Evolutionary conservation across 2,329 filamentous ascomycete genomes (phyloP), one percentile per base, ranked within the genome.

Genomic region (Stemphylium vesicarium): DNA sequence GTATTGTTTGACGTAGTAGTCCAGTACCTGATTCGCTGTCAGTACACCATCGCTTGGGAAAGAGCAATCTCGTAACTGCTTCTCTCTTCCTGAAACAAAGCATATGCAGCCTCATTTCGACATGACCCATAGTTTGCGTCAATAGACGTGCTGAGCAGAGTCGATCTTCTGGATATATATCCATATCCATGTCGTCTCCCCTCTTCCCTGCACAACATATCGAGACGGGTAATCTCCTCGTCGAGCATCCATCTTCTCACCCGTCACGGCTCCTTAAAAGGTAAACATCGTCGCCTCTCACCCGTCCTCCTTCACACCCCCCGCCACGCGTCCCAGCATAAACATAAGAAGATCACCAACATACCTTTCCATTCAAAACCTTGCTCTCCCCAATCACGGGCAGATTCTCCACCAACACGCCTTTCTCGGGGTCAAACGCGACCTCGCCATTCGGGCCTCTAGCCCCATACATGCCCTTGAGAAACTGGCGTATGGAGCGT

Each of bases 1-100:
- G 75, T 88, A 96, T 77, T 92, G 82, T 26, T 84, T 77, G 15
- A 85, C 85, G 74, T 97, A 97, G 77, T 86, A 90, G 50, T 93
- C 87, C 39, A 94, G 75, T 4, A 68, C 58, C 72, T 75, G 54
- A 43, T 52, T 76, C 93, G 90, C 70, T 80, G 58, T 55, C 51
- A 69, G 64, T 39, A 53, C 43, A 49, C 50, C 41, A 58, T 58
- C 43, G 37, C 32, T 51, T 49, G 41, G 32, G 16, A 10, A 26
- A 13, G 18, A 20, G 33, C 12, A 18, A 18, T n/a, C 12, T 38
- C 35, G 50, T 37, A 13, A 16, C 32, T 20, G 20, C 20, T 20
- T 20, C 20, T 20, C 4, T 59, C 42, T 51, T 35, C 42, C 29
- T 51, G 50, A 54, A 57, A 56, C 57, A 42, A 37, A 3, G 15